Base-by-base conservation (phyloP, 1,139 yeast genomes). In the Pichia sp. region DNA sequence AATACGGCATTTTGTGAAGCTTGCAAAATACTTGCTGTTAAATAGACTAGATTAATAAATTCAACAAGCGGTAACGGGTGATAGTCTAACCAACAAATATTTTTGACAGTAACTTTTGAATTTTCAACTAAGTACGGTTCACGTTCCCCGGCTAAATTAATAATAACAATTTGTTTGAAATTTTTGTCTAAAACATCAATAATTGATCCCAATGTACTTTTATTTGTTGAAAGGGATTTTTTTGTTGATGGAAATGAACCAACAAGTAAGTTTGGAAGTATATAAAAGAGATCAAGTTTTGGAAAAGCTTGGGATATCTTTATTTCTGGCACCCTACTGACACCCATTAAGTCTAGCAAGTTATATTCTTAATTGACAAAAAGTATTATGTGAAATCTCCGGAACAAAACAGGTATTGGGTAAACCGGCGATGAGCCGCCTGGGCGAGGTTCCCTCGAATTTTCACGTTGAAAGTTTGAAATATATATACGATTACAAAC, bases 51-150 rank as follows among this genome's bases (percentile, higher is more conserved):
- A 2, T 62, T 59, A 2, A 77, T 65, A 18, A 91, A 63, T 16
- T 78, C 60, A 0, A 66, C 60, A 51, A 91, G 75, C 0, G 90
- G 77, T 0, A 96, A 91, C 0, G 95, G 83, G 48, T 79, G 78
- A 63, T 90, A 96, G 63, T 91, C 98, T 10, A 83, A 27, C 56
- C 56, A 53, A 16, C 31, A 18, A 3, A 51, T 42, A 34, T 43
- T 30, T 19, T 34, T 25, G 3, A 18, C 3, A 3, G 16, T 7
- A 22, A 53, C 42, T 9, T 30, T 28, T 22, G 10, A 4, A 5
- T 25, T 11, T 3, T 18, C 18, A 31, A 48, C 30, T n/a, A 30
- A 14, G 28, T 53, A 53, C 2, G 44, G 11, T 13, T 19, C 18
- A 19, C 29, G 41, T 27, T 53, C 56, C 9, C 44, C 50, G 1